Evolutionary conservation across 192 early-diverging fungal genomes (phyloP), one percentile per base, ranked within the genome.

Genomic region (Coemansia asiatica): DNA sequence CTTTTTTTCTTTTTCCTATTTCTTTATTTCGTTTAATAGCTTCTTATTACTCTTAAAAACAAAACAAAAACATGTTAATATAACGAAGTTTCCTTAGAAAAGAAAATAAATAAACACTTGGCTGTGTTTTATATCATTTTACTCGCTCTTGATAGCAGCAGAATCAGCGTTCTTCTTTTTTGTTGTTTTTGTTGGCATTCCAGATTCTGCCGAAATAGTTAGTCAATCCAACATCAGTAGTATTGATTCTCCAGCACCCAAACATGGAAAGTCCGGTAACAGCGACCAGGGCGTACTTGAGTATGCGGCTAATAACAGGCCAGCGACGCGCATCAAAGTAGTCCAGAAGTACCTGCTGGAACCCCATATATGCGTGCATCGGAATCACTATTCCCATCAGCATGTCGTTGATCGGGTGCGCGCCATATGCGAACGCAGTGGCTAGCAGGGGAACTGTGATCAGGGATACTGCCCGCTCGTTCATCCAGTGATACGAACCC

Each of bases 401-500:
- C 76, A 95, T 85, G 70, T 98, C 96, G 74, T 93, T 92, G 63
- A 92, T 85, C 8, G 95, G 90, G 68, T 89, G 83, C 48, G 93
- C 85, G n/a, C 96, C 96, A 33, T 86, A 79, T 61, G 89, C 67
- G 44, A 92, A 79, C 36, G 93, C 90, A n/a, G 88, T 86, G 16
- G 79, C 87, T 47, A 95, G 72, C 25, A 96, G 72, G 22, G 95
- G 94, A 23, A 94, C 69, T 60, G 90, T 68, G 22, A 89, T 85
- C 38, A 92, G 23, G 47, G 90, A 87, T 21, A 95, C 72, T n/a
- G 85, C 87, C 48, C 97, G 94, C 73, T 98, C 97, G 72, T 90
- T 85, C 85, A 91, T 87, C 97, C 97, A 98, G 85, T 97, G 97
- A 79, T 94, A 92, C 46, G 93, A 93, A 22, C 97, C 97, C 71